Base-by-base conservation (phyloP, 805 yeast species). In the Candida nanaspora region DNA sequence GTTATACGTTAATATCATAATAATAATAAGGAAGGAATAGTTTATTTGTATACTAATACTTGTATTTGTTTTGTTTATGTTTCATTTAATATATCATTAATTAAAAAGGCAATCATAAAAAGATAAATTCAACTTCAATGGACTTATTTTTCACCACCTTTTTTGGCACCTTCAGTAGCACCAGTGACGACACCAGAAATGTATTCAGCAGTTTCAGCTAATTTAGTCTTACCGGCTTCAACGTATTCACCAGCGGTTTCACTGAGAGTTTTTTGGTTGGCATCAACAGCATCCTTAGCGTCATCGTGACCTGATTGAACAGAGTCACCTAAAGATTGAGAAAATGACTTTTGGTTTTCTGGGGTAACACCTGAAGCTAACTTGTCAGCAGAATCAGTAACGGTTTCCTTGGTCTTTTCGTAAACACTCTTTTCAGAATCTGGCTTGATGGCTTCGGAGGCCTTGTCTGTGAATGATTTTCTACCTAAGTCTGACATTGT, bases 401-500 rank as follows among this genome's bases (percentile, higher is more conserved):
- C 78, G 23, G 61, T 43, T 66, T 87, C 95, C 72, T 84, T 82
- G 51, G 80, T 82, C 66, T 82, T 69, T 60, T 86, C 82, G 37
- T 66, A 63, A 53, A 68, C 65, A 31, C 79, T 50, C 70, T 87
- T 87, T 62, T 84, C 73, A 42, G 77, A 67, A 48, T 86, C 82
- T 53, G 95, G 95, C 50, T 74, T 84, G 36, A 83, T 44, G 34
- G 74, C 57, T 73, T 87, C 96, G 42, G 73, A 40, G 50, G 74
- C 66, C 67, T 86, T 84, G 60, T 81, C 82, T 50, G 80, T 50
- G 56, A 87, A 71, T 60, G 72, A 67, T 69, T 87, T 88, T 82
- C 96, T 84, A 55, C 85, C 60, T 38, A 51, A 39, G 45, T 56
- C 61, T 26, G 61, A 53, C 62, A 56, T 57, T 36, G 21, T 34